phyloP scores from a whole-genome alignment of 345 rosid species.

The Populus deltoides region DNA sequence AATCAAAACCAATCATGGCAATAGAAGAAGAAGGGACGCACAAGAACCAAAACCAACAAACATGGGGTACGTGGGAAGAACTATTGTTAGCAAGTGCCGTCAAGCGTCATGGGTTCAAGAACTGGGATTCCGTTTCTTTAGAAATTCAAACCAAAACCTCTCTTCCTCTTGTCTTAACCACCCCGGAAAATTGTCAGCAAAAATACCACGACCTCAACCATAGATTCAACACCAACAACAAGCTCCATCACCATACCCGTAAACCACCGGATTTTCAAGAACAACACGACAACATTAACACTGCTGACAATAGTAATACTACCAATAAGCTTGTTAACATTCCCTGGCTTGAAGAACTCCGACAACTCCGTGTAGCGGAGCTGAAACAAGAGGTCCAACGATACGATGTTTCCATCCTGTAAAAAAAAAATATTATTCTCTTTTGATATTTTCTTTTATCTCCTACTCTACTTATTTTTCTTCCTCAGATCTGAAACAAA shows the following conservation, averaged over 20 bases:
- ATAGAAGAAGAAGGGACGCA: not conserved
- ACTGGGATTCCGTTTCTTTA: slow-evolving; percentile 72
- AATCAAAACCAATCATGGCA: slow-evolving; percentile 2
- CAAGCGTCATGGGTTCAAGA: slow-evolving; percentile 64
- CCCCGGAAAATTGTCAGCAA: slow-evolving; percentile 47
- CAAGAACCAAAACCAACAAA: not conserved
- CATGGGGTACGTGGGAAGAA: slow-evolving; percentile 90
- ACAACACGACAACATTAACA: not conserved
- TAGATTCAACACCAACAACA: slow-evolving; percentile 37
- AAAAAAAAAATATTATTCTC: slow-evolving; percentile 16
- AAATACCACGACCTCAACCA: slow-evolving; percentile 65
- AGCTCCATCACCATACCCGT: not conserved
- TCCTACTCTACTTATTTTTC: not conserved
- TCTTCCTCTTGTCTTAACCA: slow-evolving; percentile 39
- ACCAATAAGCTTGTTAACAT: slow-evolving; percentile 2
- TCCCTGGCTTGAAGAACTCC: slow-evolving; percentile 69
- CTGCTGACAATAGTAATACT: not conserved
- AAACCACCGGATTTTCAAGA: not conserved
- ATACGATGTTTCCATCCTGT: slow-evolving; percentile 67
- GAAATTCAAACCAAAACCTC: slow-evolving; percentile 63
- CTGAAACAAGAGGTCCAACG: slow-evolving; percentile 67
- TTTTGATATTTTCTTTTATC: not conserved
- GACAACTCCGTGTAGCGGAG: slow-evolving; percentile 70
- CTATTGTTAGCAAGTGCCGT: slow-evolving; percentile 78
- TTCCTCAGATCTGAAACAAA: not conserved